phyloP scores from a whole-genome alignment of 208 protist species.

The Leishmania tropica region DNA sequence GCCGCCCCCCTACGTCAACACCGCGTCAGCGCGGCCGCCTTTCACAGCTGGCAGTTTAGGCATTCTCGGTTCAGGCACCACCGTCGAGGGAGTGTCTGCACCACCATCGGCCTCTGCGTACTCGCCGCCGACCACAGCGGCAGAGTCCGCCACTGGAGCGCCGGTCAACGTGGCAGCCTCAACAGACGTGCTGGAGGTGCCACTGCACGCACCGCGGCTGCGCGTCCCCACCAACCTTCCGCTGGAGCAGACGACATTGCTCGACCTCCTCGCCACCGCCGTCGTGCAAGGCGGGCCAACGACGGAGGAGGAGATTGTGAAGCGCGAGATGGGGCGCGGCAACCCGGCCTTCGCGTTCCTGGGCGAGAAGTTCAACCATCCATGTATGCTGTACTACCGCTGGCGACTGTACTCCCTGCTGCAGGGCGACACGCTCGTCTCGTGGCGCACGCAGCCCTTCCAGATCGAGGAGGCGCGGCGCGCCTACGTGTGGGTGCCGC shows the following conservation, averaged over 20 bases:
- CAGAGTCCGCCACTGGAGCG: background rate
- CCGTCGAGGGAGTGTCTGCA: background rate
- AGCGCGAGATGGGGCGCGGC: slow-evolving; percentile 47
- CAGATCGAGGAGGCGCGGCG: slow-evolving; percentile 61
- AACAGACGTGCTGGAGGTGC: slow-evolving; percentile 24
- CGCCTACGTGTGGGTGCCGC: slow-evolving; percentile 76
- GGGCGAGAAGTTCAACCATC: slow-evolving; percentile 45
- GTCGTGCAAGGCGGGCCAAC: slow-evolving; percentile 77
- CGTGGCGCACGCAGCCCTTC: slow-evolving; percentile 77
- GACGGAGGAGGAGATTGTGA: slow-evolving; percentile 77
- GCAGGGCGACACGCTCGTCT: slow-evolving; percentile 67
- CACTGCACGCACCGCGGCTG: slow-evolving; percentile 28
- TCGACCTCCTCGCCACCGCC: slow-evolving; percentile 67
- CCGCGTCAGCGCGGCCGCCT: background rate
- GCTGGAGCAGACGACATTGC: slow-evolving; percentile 50
- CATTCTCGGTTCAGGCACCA: background rate
- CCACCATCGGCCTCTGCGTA: background rate
- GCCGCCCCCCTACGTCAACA: background rate
- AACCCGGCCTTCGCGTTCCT: slow-evolving; percentile 80
- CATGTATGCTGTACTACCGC: slow-evolving; percentile 81
- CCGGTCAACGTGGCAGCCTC: background rate
- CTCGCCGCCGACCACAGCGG: background rate
- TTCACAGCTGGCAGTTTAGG: background rate
- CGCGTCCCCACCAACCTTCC: slow-evolving; percentile 50
- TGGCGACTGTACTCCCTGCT: slow-evolving; percentile 87